Evolutionary conservation across 1,139 yeast species (phyloP).

Genomic region (Pichia cactophila): DNA sequence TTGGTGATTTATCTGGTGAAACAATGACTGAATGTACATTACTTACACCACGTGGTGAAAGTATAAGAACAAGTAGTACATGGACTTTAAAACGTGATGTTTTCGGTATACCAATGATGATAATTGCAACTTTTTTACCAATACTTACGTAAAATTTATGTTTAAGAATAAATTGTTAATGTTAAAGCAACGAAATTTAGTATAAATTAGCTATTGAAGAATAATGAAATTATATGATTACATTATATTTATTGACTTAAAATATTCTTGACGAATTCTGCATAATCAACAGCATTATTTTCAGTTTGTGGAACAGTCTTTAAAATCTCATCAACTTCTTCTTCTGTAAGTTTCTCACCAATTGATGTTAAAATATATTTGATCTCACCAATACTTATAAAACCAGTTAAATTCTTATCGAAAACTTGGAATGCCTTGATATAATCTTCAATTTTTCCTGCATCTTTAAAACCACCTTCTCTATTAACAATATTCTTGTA

Average conservation of each 20-base stretch:
- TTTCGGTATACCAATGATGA: conserved; percentile 77
- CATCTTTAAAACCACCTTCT: conserved; percentile 83
- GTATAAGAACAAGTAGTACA: conserved; percentile 68
- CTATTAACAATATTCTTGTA: conserved; percentile 73
- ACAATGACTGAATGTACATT: conserved; percentile 80
- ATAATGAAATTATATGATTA: not conserved
- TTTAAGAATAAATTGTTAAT: conserved; percentile 10
- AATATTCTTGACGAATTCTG: conserved; percentile 87
- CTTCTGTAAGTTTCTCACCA: conserved; percentile 84
- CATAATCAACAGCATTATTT: conserved; percentile 93
- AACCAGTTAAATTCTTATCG: conserved; percentile 92
- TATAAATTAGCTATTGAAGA: conserved; percentile 10
- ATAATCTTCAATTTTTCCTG: conserved; percentile 95
- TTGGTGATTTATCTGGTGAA: conserved; percentile 88
- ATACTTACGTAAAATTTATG: conserved; percentile 30
- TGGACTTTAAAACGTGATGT: conserved; percentile 77
- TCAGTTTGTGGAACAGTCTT: conserved; percentile 92
- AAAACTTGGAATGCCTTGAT: conserved; percentile 96
- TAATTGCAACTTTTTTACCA: conserved; percentile 86
- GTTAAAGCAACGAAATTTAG: conserved; percentile 4
- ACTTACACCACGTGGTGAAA: conserved; percentile 38
- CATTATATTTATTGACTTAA: conserved; percentile 58
- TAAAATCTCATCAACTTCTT: conserved; percentile 90
- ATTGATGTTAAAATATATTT: conserved; percentile 88
- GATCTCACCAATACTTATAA: conserved; percentile 94